Percentiles rank a stretch among this genome's conserved stretches.
phyloP scores from a whole-genome alignment of 108 stramenopile genomes.

The Nitzschia sp. region DNA sequence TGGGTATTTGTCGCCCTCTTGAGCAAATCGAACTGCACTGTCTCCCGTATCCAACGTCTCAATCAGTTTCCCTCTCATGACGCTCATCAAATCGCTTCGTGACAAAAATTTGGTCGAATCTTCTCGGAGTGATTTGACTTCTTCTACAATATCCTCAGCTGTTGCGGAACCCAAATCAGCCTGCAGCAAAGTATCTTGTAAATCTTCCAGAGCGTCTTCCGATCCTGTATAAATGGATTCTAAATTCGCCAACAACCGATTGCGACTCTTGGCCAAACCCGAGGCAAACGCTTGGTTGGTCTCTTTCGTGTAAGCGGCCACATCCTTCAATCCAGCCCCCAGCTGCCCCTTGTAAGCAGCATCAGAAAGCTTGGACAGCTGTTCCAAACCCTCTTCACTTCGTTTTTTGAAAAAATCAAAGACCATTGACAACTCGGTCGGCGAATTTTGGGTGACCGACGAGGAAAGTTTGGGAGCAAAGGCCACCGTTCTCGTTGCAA shows the following conservation, averaged over 20 bases:
- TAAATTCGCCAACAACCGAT: conserved; percentile 63
- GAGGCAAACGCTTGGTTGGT: conserved; percentile 66
- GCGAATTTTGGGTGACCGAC: neutral
- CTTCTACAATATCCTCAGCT: conserved; percentile 73
- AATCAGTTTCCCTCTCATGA: conserved; percentile 78
- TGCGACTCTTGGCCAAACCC: conserved; percentile 78
- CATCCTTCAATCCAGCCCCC: conserved; percentile 47
- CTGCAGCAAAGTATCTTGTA: conserved; percentile 74
- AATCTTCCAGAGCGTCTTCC: conserved; percentile 64
- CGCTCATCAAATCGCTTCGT: conserved; percentile 70
- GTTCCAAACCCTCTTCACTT: conserved; percentile 61
- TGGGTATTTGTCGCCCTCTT: conserved; percentile 35
- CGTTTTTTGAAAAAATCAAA: conserved; percentile 86
- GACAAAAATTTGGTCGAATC: conserved; percentile 43
- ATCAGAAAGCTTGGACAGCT: conserved; percentile 48
- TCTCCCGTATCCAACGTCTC: conserved; percentile 57
- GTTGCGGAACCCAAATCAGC: conserved; percentile 82
- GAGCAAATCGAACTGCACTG: conserved; percentile 61
- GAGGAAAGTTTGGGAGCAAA: neutral
- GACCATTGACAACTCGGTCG: conserved; percentile 54
- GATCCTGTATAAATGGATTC: conserved; percentile 57
- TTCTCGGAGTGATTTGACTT: conserved; percentile 65
- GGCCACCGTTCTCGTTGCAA: neutral
- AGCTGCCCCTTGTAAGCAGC: conserved; percentile 45
- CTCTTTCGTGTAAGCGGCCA: conserved; percentile 49